These are phyloP conservation scores for Boletus speciosus DNA, from an alignment of 768 basidiomycete genomes.

Conservation along the genomic window DNA sequence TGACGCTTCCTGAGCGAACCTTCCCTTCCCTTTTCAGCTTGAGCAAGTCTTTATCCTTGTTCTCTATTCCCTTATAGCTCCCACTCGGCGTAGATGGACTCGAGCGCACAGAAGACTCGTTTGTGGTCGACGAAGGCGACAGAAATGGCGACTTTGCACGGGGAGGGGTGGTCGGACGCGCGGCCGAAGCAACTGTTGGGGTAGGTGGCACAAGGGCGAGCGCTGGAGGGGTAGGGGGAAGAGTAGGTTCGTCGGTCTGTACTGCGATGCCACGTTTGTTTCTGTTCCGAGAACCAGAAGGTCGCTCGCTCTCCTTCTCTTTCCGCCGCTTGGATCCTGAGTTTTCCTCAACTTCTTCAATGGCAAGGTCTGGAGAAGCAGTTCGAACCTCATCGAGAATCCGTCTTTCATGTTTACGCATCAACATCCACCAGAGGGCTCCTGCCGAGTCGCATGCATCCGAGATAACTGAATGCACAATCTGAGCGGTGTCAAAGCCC, in stretches of 20 bases:
- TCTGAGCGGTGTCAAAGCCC: conserved; percentile 92
- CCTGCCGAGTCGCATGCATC: conserved; percentile 92
- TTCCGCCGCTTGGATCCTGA: conserved; percentile 30
- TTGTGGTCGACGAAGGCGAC: conserved; percentile 53
- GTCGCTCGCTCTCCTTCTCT: conserved; percentile 26
- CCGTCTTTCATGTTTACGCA: conserved; percentile 70
- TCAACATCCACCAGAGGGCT: conserved; percentile 96
- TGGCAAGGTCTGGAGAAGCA: conserved; percentile 14
- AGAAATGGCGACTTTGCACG: conserved; percentile 50
- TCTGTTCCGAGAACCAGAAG: conserved; percentile 21
- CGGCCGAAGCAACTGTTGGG: conserved; percentile 47
- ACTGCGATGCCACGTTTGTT: conserved; percentile 32
- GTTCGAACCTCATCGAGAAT: conserved; percentile 37
- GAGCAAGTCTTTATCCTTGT: conserved; percentile 43
- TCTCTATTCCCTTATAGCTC: conserved; percentile 48
- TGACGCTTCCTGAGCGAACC: conserved; percentile 81
- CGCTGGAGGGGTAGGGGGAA: conserved; percentile 46
- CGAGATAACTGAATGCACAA: conserved; percentile 87
- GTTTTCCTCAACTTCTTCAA: conserved; percentile 16
- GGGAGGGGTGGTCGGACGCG: conserved; percentile 49
- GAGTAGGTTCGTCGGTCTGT: conserved; percentile 43
- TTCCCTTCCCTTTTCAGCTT: conserved; percentile 58
- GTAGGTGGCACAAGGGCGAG: conserved; percentile 77
- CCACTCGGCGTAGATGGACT: conserved; percentile 69
- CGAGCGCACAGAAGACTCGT: conserved; percentile 51